Evolutionary conservation across 176 grass and related monocot genomes (phyloP).

Genomic region (Urochloa ruziziensis): DNA sequence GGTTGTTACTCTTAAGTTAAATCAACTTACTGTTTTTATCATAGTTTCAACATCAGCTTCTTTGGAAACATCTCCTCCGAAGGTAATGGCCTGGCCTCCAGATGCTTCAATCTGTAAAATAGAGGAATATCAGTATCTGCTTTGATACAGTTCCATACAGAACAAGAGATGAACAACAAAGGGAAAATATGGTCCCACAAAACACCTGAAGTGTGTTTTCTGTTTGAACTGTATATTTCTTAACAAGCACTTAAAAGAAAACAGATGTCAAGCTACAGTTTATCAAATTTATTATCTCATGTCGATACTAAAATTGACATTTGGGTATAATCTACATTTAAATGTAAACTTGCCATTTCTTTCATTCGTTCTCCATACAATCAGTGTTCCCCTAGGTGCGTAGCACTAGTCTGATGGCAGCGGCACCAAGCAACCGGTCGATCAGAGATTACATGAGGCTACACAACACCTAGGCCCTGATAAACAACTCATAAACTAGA

Average conservation of each 20-base stretch:
- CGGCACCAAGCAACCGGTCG: too few relatives aligned
- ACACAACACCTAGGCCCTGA: background rate
- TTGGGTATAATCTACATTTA: background rate
- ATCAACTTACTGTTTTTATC: conserved; percentile 81
- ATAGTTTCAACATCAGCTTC: conserved; percentile 95
- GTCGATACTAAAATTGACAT: background rate
- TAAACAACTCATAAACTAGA: background rate
- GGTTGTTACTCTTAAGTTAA: conserved; percentile 8
- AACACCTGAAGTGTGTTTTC: background rate
- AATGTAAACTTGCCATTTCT: background rate
- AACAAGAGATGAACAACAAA: background rate
- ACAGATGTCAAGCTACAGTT: background rate
- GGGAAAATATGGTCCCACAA: background rate
- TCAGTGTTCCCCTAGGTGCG: background rate
- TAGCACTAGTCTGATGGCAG: background rate
- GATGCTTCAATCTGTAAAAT: conserved; percentile 68
- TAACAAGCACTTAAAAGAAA: background rate
- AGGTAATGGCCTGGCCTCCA: conserved; percentile 89
- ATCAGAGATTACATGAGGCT: background rate
- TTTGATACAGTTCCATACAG: background rate
- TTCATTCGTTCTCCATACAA: background rate
- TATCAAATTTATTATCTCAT: background rate
- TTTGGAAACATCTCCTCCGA: conserved; percentile 96
- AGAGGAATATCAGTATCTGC: background rate
- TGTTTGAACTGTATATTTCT: background rate